Conservation (phyloP, 2,329 filamentous ascomycete genomes). For the Cytospora mali region DNA sequence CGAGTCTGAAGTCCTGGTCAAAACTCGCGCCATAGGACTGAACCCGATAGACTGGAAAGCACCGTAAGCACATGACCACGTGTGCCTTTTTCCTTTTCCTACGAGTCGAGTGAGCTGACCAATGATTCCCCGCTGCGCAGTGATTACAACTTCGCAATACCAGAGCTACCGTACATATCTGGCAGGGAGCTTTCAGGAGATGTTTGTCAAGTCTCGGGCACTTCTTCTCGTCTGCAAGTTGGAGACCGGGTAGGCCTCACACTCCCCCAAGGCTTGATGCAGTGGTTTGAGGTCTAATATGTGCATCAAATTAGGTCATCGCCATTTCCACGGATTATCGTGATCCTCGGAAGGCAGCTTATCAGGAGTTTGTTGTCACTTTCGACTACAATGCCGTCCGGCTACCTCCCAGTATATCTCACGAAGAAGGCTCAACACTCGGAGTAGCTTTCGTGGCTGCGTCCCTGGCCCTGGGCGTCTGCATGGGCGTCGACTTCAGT, state of each 20-base stretch:
- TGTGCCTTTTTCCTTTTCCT: too few relatives aligned
- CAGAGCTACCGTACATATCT: constrained; percentile 67
- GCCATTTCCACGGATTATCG: constrained; percentile 76
- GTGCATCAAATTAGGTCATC: constrained; percentile 47
- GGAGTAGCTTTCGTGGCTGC: constrained; percentile 75
- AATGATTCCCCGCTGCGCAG: constrained; percentile 45
- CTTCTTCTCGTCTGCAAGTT: constrained; percentile 52
- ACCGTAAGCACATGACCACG: constrained; percentile 52
- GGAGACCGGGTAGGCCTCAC: constrained; percentile 53
- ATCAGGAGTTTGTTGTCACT: constrained; percentile 69
- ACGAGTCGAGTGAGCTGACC: not conserved
- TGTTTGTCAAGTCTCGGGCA: constrained; percentile 52
- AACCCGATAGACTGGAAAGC: constrained; percentile 80
- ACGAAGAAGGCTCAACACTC: constrained; percentile 61
- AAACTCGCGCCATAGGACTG: constrained; percentile 65
- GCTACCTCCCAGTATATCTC: constrained; percentile 56
- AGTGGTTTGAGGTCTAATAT: not conserved
- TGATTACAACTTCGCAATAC: constrained; percentile 72
- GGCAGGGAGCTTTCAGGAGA: constrained; percentile 71
- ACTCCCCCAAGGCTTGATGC: not conserved
- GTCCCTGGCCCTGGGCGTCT: constrained; percentile 67
- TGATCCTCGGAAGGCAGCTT: constrained; percentile 71
- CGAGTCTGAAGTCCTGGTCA: constrained; percentile 60
- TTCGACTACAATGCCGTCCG: constrained; percentile 66
- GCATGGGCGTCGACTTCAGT: constrained; percentile 68